Percentiles rank a stretch among this genome's conserved stretches.
Evolutionary conservation across 1,284 basidiomycete genomes (phyloP).

Genomic region (Rhodotorula mucilaginosa): DNA sequence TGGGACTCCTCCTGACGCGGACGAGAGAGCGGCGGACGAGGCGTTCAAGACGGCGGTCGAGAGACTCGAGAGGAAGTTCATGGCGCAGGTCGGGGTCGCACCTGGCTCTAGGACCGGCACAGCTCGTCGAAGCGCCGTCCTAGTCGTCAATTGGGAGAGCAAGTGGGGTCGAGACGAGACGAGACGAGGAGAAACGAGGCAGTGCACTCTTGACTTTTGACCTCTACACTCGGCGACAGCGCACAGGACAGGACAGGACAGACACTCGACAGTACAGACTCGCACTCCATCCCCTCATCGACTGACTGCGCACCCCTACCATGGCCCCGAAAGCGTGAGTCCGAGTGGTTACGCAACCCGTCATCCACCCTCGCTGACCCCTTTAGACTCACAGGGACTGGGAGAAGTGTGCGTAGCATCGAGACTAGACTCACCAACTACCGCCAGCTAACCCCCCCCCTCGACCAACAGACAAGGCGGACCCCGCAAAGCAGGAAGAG

Average conservation of each 20-base stretch:
- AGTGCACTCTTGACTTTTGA: not conserved
- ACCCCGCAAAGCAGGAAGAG: conserved; percentile 73
- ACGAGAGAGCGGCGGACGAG: conserved; percentile 23
- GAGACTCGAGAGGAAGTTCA: conserved; percentile 31
- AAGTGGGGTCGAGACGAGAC: not conserved
- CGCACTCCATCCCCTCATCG: not conserved
- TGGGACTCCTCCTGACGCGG: conserved; percentile 33
- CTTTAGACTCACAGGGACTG: conserved; percentile 66
- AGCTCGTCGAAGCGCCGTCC: not conserved
- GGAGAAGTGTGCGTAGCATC: conserved; percentile 80
- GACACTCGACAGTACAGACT: no score
- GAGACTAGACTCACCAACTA: rapidly evolving
- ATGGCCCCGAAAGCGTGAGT: conserved; percentile 78
- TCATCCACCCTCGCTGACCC: conserved; percentile 2
- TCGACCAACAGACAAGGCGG: conserved; percentile 59
- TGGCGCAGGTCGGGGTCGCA: not conserved
- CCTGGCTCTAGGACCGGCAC: not conserved
- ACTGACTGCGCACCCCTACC: not conserved
- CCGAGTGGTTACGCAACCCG: conserved; percentile 18
- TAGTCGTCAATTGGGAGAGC: not conserved
- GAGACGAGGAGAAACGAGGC: not conserved
- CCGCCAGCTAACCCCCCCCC: not conserved
- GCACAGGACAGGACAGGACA: not conserved
- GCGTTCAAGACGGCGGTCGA: conserved; percentile 31
- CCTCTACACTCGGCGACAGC: not conserved